These are phyloP conservation scores for Vinca minor DNA, from an alignment of 257 asterid species.

Conservation along the genomic window DNA sequence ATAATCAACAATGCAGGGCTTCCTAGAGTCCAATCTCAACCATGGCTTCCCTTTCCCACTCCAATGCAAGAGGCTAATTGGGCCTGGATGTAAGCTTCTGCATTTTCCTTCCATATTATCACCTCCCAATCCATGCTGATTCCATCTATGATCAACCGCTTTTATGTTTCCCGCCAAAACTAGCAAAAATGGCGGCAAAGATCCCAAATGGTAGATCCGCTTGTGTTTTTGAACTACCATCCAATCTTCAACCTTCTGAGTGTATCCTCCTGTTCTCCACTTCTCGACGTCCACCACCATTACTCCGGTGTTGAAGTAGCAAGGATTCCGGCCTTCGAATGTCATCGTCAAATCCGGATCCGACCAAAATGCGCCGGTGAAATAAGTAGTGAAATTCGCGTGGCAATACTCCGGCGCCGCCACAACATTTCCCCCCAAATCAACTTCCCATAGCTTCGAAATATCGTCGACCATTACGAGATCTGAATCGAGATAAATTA, in stretches of 20 bases:
- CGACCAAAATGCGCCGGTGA: constrained; percentile 41
- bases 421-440: constrained; percentile 40
- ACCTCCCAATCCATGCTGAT: constrained; percentile 73
- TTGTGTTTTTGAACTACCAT: constrained; percentile 54
- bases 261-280: constrained; percentile 48
- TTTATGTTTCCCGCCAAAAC: constrained; percentile 56
- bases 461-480: constrained; percentile 56
- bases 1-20: constrained; percentile 61
- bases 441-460: constrained; percentile 42
- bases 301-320: constrained; percentile 64
- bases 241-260: constrained; percentile 46
- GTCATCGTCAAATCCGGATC: constrained; percentile 26
- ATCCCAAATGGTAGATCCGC: constrained; percentile 58
- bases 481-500: constrained; percentile 63
- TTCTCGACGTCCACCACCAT: constrained; percentile 61
- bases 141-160: constrained; percentile 66
- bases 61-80: constrained; percentile 66
- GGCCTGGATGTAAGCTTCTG: constrained; percentile 63
- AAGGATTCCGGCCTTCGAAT: constrained; percentile 37
- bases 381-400: constrained; percentile 54
- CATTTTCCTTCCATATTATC: constrained; percentile 68
- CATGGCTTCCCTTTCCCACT: constrained; percentile 87
- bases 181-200: constrained; percentile 63
- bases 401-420: constrained; percentile 75
- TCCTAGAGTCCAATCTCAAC: constrained; percentile 63